A percentile compares a stretch with the other conserved stretches of the same genome.
phyloP scores from a whole-genome alignment of 1,139 yeast species.

The Debaryomycetaceae sp. region DNA sequence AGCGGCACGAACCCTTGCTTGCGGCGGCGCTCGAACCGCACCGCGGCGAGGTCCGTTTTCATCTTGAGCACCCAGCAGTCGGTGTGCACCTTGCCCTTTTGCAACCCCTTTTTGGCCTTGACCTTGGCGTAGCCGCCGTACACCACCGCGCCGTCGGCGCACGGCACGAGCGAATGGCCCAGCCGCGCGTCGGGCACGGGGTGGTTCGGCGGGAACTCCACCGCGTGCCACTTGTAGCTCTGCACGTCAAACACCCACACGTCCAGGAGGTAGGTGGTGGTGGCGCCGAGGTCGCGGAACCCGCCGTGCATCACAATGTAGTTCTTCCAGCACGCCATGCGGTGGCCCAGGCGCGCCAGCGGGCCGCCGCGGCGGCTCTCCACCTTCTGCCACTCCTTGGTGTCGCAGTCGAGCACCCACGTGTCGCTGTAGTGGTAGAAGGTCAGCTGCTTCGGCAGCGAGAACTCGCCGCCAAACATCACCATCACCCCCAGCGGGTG shows the following conservation, averaged over 20 bases:
- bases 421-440: constrained; percentile 96
- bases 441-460: constrained; percentile 92
- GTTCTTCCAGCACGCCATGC: constrained; percentile 90
- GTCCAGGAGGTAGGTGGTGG: constrained; percentile 80
- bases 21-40: constrained; percentile 84
- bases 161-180: constrained; percentile 85
- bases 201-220: constrained; percentile 81
- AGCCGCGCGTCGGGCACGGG: constrained; percentile 86
- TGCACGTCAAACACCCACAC: constrained; percentile 91
- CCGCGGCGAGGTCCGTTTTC: constrained; percentile 77
- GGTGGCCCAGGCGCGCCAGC: constrained; percentile 84
- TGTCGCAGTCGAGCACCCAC: constrained; percentile 81
- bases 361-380: constrained; percentile 73
- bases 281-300: constrained; percentile 81
- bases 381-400: constrained; percentile 87
- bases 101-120: constrained; percentile 83
- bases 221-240: constrained; percentile 84
- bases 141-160: constrained; percentile 76
- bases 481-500: constrained; percentile 87
- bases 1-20: constrained; percentile 88
- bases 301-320: constrained; percentile 86
- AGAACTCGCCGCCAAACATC: constrained; percentile 94
- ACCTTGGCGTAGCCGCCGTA: constrained; percentile 96
- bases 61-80: constrained; percentile 88
- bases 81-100: constrained; percentile 85